Evolutionary conservation across 2,329 filamentous ascomycete species (phyloP).

Genomic region (Paraphoma sp.): DNA sequence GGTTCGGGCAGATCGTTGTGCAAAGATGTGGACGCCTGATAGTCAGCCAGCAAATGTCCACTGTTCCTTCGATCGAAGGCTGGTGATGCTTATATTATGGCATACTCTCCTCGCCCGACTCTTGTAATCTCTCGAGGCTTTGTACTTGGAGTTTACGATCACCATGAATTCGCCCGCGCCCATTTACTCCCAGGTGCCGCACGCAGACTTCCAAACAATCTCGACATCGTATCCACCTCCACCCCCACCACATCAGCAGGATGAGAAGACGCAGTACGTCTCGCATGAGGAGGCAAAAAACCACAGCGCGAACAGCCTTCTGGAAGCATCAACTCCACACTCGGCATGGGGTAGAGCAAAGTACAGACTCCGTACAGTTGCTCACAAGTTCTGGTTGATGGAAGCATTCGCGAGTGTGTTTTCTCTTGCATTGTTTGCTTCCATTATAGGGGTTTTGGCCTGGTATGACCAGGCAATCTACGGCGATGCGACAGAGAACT

Average conservation of each 20-base stretch:
- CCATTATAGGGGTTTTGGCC: background rate
- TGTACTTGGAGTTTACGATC: background rate
- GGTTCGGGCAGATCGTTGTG: too few species aligned
- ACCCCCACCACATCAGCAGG: background rate
- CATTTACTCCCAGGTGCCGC: background rate
- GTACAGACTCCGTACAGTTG: background rate
- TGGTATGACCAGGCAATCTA: background rate
- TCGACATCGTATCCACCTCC: background rate
- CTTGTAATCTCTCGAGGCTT: background rate
- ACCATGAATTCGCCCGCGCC: background rate
- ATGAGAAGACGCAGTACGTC: background rate
- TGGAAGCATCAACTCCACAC: background rate
- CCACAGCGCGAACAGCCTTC: background rate
- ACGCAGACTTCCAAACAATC: background rate
- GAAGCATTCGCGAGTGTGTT: conserved; percentile 1
- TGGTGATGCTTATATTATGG: background rate
- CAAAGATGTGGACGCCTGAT: too few species aligned
- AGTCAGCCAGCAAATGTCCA: too few species aligned
- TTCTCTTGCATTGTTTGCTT: background rate
- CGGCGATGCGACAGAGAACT: background rate
- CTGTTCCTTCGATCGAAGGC: too few species aligned
- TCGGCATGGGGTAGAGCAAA: background rate
- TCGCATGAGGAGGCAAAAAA: background rate
- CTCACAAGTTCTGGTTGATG: conserved; percentile 3
- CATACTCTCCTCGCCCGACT: background rate